Evolutionary conservation across 495 filamentous ascomycete genomes (phyloP), one percentile per base, ranked within the genome.

Genomic region (Penicillium silybi): DNA sequence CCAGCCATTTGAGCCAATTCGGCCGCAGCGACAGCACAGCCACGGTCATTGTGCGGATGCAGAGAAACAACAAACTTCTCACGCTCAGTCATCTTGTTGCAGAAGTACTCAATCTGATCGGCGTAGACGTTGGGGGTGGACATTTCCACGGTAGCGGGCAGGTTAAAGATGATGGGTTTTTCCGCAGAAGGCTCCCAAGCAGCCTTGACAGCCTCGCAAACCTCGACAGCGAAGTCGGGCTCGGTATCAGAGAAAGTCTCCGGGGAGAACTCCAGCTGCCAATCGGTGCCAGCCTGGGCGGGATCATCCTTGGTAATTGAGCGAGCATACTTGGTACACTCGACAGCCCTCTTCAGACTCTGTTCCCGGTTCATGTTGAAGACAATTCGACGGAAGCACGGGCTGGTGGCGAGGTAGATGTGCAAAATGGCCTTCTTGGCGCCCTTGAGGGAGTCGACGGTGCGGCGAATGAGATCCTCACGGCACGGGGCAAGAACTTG

Each of bases 1-100:
- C 93, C 93, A n/a, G 89, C 93, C 91, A 97, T 96, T 70, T 96
- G 91, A 10, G 88, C 93, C 51, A 97, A 71, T 64, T 97, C 92
- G 9, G 92, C 87, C 4, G 92, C 93, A 34, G 93, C 88, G 18
- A 87, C 80, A 16, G 88, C 88, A 64, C 91, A 97, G 8, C 92
- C 92, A 34, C 93, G 80, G 70, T 97, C 93, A 61, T 98, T 98
- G 68, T 97, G 93, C 2, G 90, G 88, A 63, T 97, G 93, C 11
- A 92, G 76, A 46, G 86, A 90, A 7, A 92, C 86, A 50, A 86
- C 85, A 46, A 91, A 84, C 71, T 92, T 92, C 53, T 89, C 81
- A 40, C 89, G 73, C 65, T 92, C 89, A 0, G 80, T 80, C 65
- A 96, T 89, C 44, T 87, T 71, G 29, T 76, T 80, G 72, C 90